Conservation (phyloP, 441 rosid species). For the Bocquillonia castaneifolia region DNA sequence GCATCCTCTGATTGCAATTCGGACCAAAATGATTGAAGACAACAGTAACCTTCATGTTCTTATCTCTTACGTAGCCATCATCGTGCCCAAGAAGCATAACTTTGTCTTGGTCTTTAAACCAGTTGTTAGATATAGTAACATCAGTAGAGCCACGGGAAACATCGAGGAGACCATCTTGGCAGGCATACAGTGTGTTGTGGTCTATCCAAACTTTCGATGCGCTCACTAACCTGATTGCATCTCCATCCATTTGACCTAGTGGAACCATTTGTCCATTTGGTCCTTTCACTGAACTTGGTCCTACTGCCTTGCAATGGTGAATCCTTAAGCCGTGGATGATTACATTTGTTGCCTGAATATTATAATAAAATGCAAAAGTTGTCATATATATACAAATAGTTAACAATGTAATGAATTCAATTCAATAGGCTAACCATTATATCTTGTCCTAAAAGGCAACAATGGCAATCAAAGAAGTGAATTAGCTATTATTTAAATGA, state of each 20-base stretch:
- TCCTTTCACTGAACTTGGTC: conserved; percentile 53
- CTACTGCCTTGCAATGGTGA: conserved; percentile 54
- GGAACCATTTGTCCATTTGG: conserved; percentile 37
- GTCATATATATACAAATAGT: too few species aligned
- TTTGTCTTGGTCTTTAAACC: conserved; percentile 81
- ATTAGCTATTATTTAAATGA: too few species aligned
- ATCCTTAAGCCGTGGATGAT: conserved; percentile 69
- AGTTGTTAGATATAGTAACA: conserved; percentile 68
- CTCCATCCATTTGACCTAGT: conserved; percentile 55
- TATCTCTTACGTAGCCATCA: conserved; percentile 53
- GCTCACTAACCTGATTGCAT: conserved; percentile 58
- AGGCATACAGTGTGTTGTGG: conserved; percentile 62
- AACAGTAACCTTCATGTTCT: conserved; percentile 67
- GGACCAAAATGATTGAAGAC: conserved; percentile 82
- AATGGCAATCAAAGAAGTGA: too few species aligned
- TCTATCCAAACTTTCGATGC: conserved; percentile 74
- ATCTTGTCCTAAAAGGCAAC: too few species aligned
- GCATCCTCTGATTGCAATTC: conserved; percentile 84
- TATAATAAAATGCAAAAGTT: neutral
- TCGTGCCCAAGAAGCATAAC: conserved; percentile 86
- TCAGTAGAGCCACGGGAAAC: conserved; percentile 63
- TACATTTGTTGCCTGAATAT: conserved; percentile 43
- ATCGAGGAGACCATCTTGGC: conserved; percentile 74
- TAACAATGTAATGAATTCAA: too few species aligned
- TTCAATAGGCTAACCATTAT: neutral